Percentiles rank a stretch among this genome's conserved stretches.
Evolutionary conservation across 805 yeast genomes (phyloP).

Genomic region (Myxozyma sirexii): DNA sequence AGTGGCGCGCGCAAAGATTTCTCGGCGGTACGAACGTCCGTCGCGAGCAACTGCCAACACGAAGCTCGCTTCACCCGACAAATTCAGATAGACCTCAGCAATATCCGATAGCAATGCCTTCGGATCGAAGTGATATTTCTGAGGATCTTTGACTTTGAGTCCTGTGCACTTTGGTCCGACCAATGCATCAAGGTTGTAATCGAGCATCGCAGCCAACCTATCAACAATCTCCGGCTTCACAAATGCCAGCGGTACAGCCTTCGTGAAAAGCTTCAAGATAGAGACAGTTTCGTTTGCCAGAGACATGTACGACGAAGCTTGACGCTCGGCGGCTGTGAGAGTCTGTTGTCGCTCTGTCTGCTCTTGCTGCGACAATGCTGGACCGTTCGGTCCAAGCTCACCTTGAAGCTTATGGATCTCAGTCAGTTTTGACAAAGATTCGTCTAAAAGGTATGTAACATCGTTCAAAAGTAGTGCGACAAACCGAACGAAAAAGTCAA

Average conservation of each 20-base stretch:
- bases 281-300: constrained; percentile 80
- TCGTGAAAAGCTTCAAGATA: constrained; percentile 77
- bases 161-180: constrained; percentile 95
- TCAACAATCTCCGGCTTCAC: constrained; percentile 88
- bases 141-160: constrained; percentile 81
- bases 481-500: constrained; percentile 85
- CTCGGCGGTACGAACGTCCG: constrained; percentile 79
- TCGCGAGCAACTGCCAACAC: constrained; percentile 83
- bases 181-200: constrained; percentile 86
- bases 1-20: constrained; percentile 70
- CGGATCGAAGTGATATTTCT: constrained; percentile 81
- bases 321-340: constrained; percentile 66
- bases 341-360: constrained; percentile 53
- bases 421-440: constrained; percentile 75
- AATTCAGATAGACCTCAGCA: constrained; percentile 73
- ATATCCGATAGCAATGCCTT: constrained; percentile 67
- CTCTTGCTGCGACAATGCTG: constrained; percentile 33
- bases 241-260: constrained; percentile 84
- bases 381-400: constrained; percentile 50
- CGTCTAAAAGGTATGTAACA: constrained; percentile 88
- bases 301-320: constrained; percentile 80
- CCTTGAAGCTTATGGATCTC: constrained; percentile 75
- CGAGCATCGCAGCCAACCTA: constrained; percentile 92
- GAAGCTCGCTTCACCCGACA: constrained; percentile 66
- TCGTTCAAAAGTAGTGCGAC: constrained; percentile 95